A percentile compares a stretch with the other conserved stretches of the same genome.
These are phyloP conservation scores for Suillus tomentosus DNA, from an alignment of 768 basidiomycete species.

Conservation along the genomic window DNA sequence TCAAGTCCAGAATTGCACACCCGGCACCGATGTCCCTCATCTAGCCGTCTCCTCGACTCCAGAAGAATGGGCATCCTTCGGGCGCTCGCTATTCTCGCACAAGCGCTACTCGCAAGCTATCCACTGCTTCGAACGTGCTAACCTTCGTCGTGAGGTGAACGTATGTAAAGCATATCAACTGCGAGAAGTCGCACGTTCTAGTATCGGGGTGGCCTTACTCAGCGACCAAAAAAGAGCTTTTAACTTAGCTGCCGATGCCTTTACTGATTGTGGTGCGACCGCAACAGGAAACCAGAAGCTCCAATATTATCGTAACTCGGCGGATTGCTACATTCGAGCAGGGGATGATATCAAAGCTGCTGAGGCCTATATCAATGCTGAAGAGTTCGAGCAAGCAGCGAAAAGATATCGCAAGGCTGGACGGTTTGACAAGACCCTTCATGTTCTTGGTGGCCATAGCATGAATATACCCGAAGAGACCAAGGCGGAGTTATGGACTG, in stretches of 20 bases:
- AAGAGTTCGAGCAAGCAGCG: conserved; percentile 46
- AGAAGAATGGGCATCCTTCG: conserved; percentile 48
- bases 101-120: conserved; percentile 48
- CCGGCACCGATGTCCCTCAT: conserved; percentile 50
- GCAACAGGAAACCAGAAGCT: conserved; percentile 31
- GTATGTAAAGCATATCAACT: conserved; percentile 57
- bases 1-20: conserved; percentile 50
- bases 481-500: conserved; percentile 40
- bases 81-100: conserved; percentile 40
- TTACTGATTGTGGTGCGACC: conserved; percentile 41
- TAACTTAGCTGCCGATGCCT: conserved; percentile 49
- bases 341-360: conserved; percentile 47
- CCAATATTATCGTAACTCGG: conserved; percentile 46
- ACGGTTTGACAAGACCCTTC: conserved; percentile 54
- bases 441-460: conserved; percentile 41
- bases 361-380: conserved; percentile 40
- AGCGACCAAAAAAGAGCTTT: conserved; percentile 40
- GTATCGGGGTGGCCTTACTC: conserved; percentile 27
- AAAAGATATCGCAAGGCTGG: conserved; percentile 51
- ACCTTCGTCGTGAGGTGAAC: conserved; percentile 40
- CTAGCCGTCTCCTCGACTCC: conserved; percentile 55
- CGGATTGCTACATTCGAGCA: conserved; percentile 46
- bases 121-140: conserved; percentile 55
- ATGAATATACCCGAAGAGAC: conserved; percentile 34
- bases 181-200: conserved; percentile 48